phyloP scores from a whole-genome alignment of 2,329 filamentous ascomycete species.

The Hysterium pulicare region DNA sequence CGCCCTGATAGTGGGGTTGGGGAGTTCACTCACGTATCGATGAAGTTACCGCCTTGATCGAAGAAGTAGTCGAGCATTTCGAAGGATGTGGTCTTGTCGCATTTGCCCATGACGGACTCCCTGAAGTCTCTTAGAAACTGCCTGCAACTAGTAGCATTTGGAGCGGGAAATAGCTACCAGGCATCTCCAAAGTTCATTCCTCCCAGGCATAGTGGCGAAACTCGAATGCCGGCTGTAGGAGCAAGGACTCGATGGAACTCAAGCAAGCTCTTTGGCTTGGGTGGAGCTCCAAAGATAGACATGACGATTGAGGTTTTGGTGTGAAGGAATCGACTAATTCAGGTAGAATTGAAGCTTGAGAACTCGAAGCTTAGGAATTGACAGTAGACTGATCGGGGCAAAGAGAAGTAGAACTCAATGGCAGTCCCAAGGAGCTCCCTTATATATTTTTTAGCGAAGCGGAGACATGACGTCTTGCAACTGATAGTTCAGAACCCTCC shows the following conservation, averaged over 20 bases:
- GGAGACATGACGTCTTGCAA: no score
- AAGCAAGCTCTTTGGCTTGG: constrained; percentile 38
- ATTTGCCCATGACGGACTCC: constrained; percentile 38
- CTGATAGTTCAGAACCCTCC: no score
- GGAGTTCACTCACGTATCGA: constrained; percentile 45
- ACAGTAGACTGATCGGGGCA: no score
- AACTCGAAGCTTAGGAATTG: no score
- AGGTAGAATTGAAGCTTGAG: no score
- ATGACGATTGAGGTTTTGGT: no score
- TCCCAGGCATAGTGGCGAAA: constrained; percentile 53
- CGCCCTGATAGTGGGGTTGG: no score
- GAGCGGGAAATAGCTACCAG: constrained; percentile 31
- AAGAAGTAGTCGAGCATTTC: constrained; percentile 48
- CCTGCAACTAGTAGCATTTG: background rate
- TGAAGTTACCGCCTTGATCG: constrained; percentile 50
- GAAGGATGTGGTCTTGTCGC: constrained; percentile 44
- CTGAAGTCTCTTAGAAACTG: constrained; percentile 4
- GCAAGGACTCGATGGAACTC: constrained; percentile 53
- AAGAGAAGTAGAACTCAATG: no score
- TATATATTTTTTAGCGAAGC: no score
- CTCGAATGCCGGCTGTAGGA: constrained; percentile 50
- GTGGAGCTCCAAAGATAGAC: constrained; percentile 23
- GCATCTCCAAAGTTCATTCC: constrained; percentile 55
- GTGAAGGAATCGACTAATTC: no score
- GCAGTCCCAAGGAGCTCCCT: no score